Evolutionary conservation across 352 stramenopile species (phyloP).

Genomic region (Thalassiosira oceanica): DNA sequence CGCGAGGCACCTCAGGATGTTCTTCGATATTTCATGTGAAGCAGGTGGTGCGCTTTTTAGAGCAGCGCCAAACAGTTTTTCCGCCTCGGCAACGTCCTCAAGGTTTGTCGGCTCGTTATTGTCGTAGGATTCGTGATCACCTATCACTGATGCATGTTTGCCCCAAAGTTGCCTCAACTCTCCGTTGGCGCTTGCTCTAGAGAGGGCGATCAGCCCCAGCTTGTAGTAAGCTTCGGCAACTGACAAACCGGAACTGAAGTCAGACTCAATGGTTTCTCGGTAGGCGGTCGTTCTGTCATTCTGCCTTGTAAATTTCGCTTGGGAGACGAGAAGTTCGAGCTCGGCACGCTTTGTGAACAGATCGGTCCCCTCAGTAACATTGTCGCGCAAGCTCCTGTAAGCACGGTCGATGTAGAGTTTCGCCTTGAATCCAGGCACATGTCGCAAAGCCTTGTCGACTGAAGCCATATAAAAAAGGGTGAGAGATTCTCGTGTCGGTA

Average conservation of each 20-base stretch:
- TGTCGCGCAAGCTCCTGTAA: too few relatives aligned
- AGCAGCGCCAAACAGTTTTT: slow-evolving; percentile 27
- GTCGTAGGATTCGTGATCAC: too few relatives aligned
- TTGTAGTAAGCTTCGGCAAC: slow-evolving; percentile 46
- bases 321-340: background rate
- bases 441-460: too few relatives aligned
- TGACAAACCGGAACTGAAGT: background rate
- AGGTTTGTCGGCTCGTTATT: slow-evolving; percentile 4
- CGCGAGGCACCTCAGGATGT: slow-evolving; percentile 63
- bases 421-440: too few relatives aligned
- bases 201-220: slow-evolving; percentile 40
- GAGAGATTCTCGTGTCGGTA: too few relatives aligned
- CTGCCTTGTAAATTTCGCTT: background rate
- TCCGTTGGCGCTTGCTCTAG: slow-evolving; percentile 12
- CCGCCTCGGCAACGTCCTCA: slow-evolving; percentile 8
- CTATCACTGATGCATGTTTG: too few relatives aligned
- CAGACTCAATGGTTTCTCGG: background rate
- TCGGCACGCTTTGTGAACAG: too few relatives aligned
- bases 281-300: background rate
- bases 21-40: slow-evolving; percentile 43
- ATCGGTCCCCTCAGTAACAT: too few relatives aligned
- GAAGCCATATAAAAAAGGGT: too few relatives aligned
- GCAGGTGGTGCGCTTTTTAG: slow-evolving; percentile 20
- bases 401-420: background rate
- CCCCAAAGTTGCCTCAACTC: slow-evolving; percentile 43